phyloP scores from a whole-genome alignment of 441 rosid genomes.

The Iberis amara region DNA sequence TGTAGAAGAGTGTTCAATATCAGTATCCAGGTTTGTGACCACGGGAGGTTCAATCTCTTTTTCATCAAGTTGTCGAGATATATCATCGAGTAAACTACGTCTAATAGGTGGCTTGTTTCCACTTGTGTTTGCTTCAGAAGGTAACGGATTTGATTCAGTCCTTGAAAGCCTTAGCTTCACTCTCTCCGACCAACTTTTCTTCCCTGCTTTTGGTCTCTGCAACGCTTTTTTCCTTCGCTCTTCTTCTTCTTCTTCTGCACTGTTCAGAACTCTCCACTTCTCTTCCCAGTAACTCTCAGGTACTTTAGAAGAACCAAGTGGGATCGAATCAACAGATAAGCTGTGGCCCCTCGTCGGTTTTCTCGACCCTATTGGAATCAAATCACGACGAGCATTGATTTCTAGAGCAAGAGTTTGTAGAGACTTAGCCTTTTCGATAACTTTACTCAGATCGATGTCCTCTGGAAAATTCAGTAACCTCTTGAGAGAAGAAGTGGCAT shows the following conservation, averaged over 20 bases:
- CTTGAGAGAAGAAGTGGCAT: constrained; percentile 83
- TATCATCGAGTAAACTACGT: constrained; percentile 59
- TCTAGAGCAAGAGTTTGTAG: constrained; percentile 58
- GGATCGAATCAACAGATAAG: constrained; percentile 44
- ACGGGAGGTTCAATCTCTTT: constrained; percentile 12
- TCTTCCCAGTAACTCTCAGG: constrained; percentile 96
- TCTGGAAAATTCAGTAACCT: constrained; percentile 77
- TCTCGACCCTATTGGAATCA: constrained; percentile 31
- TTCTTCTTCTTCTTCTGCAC: constrained; percentile 50
- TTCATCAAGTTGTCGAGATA: constrained; percentile 45
- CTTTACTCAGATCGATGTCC: constrained; percentile 47
- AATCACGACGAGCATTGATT: constrained; percentile 24
- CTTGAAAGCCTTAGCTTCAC: constrained; percentile 47
- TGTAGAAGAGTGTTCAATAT: constrained; percentile 42
- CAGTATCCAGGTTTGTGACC: neutral
- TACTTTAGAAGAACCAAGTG: constrained; percentile 46
- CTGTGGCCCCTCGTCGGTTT: constrained; percentile 43
- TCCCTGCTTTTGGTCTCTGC: constrained; percentile 34
- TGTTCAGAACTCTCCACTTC: constrained; percentile 74
- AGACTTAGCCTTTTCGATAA: constrained; percentile 65
- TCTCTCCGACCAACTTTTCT: constrained; percentile 76
- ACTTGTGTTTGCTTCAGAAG: constrained; percentile 32
- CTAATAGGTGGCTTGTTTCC: constrained; percentile 36
- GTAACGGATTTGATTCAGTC: constrained; percentile 61
- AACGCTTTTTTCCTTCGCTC: constrained; percentile 36